Base-by-base conservation (phyloP, 768 basidiomycete genomes). In the Tylopilus sp. region DNA sequence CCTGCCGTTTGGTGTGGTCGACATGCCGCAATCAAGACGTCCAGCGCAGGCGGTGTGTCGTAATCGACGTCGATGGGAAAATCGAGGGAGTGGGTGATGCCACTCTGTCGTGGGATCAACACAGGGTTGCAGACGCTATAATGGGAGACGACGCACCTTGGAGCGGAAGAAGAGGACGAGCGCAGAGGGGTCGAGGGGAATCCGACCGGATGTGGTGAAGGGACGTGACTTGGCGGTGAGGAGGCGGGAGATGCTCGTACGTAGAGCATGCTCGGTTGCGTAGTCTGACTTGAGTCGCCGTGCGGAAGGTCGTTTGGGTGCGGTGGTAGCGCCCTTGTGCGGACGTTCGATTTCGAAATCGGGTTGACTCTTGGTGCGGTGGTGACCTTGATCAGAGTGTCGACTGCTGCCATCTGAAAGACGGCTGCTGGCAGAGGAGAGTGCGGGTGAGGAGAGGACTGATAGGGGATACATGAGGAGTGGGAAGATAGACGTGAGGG, bases 51-150 rank as follows among this genome's bases (percentile, higher is more conserved):
- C 15, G 88, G 87, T 15, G 82, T 78, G 64, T 81, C 82, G 59
- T 85, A 81, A 56, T 84, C 83, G 40, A 87, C 77, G 59, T 91
- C 85, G 52, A 91, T 80, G 5, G 89, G 89, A 62, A 91, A 91
- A 63, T 90, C 86, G 20, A 91, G 76, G 9, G 87, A 85, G 63
- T 91, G 86, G 0, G 86, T 83, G 53, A 88, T 85, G 28, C 85
- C 88, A 53, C 82, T 83, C 88, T 91, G 31, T 51, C 33, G 31
- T 40, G 36, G 49, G 21, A 28, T 42, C 28, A 59, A 18, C 31
- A 8, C 28, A 33, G 11, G 6, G 45, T 35, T 41, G 10, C 12
- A 23, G 25, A 1, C 13, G 12, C 17, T 5, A 39, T 20, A 11
- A 2, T 38, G 36, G 7, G 17, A 30, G 30, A 26, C 21, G 20